Evolutionary conservation across 2,329 filamentous ascomycete genomes (phyloP), one percentile per base, ranked within the genome.

Genomic region (Fusarium sp.): DNA sequence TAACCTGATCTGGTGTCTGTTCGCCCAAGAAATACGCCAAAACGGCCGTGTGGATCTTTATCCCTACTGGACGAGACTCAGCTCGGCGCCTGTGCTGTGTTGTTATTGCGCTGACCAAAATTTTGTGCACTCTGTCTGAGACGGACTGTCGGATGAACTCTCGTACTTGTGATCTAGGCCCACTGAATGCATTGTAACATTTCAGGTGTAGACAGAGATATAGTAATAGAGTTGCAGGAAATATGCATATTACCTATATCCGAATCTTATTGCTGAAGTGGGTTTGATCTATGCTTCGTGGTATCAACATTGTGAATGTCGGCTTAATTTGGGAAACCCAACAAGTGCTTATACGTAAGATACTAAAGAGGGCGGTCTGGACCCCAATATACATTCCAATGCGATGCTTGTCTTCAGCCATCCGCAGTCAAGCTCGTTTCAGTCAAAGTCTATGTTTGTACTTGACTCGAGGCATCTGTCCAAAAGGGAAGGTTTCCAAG

Each of bases 311-410:
- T 39, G n/a, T 8, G 25, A 38, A 29, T 15, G 29, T 41, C 45
- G 50, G 60, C n/a, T 39, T 59, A 59, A 59, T 59, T 45, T 58
- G 20, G 45, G 36, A 29, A 41, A 46, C 15, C 50, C 22, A 44
- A 49, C 25, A 63, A 64, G 58, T 52, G 65, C 65, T 69, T 42
- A 68, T 52, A 62, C 39, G 17, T 33, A 45, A 31, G 53, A 64
- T 56, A 45, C 56, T 41, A 39, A 38, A 39, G 55, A 47, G 17
- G 31, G 39, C 41, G 31, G 54, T 33, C 61, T 44, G 12, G 38
- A 55, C 59, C 61, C 44, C 41, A 27, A 33, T 35, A 15, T 33
- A 33, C 25, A 39, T 36, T 50, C 25, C 22, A 36, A 36, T 45
- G 29, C 15, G 25, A 55, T 52, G 45, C 33, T 66, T 50, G 41